Evolutionary conservation across 148 eudicot genomes (phyloP), one percentile per base, ranked within the genome.

Genomic region (Chenopodium formosanum): DNA sequence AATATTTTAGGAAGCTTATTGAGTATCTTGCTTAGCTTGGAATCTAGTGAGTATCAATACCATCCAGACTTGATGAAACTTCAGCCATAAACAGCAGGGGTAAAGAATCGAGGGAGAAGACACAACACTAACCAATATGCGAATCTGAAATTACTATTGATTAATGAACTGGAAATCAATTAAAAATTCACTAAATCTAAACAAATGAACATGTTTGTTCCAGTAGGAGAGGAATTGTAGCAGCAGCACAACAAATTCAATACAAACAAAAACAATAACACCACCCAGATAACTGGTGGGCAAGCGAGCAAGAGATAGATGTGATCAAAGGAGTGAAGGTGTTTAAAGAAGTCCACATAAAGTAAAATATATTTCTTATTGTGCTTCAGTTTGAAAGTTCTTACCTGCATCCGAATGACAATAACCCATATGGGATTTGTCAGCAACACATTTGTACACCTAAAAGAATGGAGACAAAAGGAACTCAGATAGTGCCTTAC

Each of bases 401-500:
- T 82, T 88, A 96, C 99, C 98, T 96, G 99, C 99, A 96, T 94
- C 79, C 98, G 97, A 31, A 94, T 96, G 82, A 94, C 99, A 73
- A 96, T 86, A 64, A 96, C 90, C 99, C 99, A 96, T 85, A 96
- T 94, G 56, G 99, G 99, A 92, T 92, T 96, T 31, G 99, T 96
- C 88, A 96, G 86, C 88, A 96, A 89, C 86, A 96, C 99, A 89
- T 96, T 96, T 48, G 87, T 88, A 84, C 95, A 92, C 92, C 99
- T 96, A 50, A 69, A 67, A 69, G 27, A 77, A 62, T 53, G 7
- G 1, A 84, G 70, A 14, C 31, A n/a, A 13, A 71, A 44, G 19
- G 20, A 56, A 10, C n/a, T 10, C 19, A 47, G 34, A 31, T 84
- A 20, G 81, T 71, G 29, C 29, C 29, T 27, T 27, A 27, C 29